Base-by-base conservation (phyloP, 495 filamentous ascomycete genomes). In the Pseudomonodictys pantanalensis region DNA sequence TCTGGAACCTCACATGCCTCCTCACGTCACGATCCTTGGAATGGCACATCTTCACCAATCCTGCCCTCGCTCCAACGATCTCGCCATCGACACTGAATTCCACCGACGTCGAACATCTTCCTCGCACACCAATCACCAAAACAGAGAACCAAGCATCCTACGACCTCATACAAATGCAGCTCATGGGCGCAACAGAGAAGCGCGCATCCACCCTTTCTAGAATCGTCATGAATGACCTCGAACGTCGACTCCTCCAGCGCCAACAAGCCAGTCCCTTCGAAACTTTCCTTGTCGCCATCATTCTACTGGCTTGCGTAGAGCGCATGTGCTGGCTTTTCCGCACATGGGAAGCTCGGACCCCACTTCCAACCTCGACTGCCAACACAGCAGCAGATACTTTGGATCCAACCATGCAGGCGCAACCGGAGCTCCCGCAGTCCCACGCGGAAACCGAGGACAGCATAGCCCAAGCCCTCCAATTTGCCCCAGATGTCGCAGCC, bases 251-350 rank as follows among this genome's bases (percentile, higher is more conserved):
- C 2, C 74, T 92, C n/a, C 86, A 87, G 59, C 83, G 87, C 42
- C 82, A 84, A 68, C 86, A 89, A 71, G 80, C 78, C 39, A 86
- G 80, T 58, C 81, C 81, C 64, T 90, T 91, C 58, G 83, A 86
- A 65, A 90, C 86, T 42, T 92, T 89, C 71, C 76, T 92, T 15
- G 82, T 86, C 3, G 81, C 85, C 11, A 72, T 92, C 54, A 80
- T 93, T 32, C 78, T 92, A 17, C 75, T 93, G 33, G 88, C 86
- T 69, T 90, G 87, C 55, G 81, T 92, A 9, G 90, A 93, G 72
- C 86, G 89, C 68, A 87, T 86, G n/a, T 87, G 84, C 50, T 92
- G 89, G 86, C 79, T 88, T 0, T 91, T 89, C 76, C 85, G 83
- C 30, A 59, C 59, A 11, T 67, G 64, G 64, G 64, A 67, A 29